Percentiles rank a stretch among this genome's conserved stretches.
phyloP scores from a whole-genome alignment of 2,329 filamentous ascomycete species.

The Botrytis paeoniae region DNA sequence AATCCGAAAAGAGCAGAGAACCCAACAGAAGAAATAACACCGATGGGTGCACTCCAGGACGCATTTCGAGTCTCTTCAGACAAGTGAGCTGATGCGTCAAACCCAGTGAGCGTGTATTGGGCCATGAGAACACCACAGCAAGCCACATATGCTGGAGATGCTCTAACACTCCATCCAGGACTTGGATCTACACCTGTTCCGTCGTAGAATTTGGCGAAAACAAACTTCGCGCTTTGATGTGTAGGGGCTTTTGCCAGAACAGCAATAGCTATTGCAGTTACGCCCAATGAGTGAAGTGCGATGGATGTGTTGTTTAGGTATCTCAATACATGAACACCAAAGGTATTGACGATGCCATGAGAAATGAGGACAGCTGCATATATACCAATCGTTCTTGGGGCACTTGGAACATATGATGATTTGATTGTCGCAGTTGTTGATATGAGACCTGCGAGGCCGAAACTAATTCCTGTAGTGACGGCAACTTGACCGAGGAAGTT shows the following conservation, averaged over 20 bases:
- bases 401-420: constrained; percentile 43
- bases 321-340: constrained; percentile 53
- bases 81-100: constrained; percentile 55
- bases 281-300: constrained; percentile 51
- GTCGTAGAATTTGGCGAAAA: constrained; percentile 53
- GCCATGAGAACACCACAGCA: constrained; percentile 52
- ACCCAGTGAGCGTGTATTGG: constrained; percentile 55
- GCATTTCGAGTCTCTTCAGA: constrained; percentile 57
- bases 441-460: constrained; percentile 46
- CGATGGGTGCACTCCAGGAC: constrained; percentile 55
- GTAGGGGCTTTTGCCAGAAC: constrained; percentile 56
- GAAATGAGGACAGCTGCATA: constrained; percentile 55
- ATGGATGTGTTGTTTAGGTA: constrained; percentile 58
- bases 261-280: constrained; percentile 52
- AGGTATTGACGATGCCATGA: constrained; percentile 55
- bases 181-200: constrained; percentile 44
- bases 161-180: constrained; percentile 52
- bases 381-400: constrained; percentile 54
- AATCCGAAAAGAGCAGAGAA: constrained; percentile 57
- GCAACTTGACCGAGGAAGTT: constrained; percentile 49
- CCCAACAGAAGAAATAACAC: constrained; percentile 54
- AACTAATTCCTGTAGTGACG: constrained; percentile 48
- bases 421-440: constrained; percentile 46
- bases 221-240: constrained; percentile 53
- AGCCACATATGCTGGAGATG: constrained; percentile 53